These are phyloP conservation scores for Lunasporangiospora selenospora DNA, from an alignment of 192 early-diverging fungal genomes.

Conservation along the genomic window DNA sequence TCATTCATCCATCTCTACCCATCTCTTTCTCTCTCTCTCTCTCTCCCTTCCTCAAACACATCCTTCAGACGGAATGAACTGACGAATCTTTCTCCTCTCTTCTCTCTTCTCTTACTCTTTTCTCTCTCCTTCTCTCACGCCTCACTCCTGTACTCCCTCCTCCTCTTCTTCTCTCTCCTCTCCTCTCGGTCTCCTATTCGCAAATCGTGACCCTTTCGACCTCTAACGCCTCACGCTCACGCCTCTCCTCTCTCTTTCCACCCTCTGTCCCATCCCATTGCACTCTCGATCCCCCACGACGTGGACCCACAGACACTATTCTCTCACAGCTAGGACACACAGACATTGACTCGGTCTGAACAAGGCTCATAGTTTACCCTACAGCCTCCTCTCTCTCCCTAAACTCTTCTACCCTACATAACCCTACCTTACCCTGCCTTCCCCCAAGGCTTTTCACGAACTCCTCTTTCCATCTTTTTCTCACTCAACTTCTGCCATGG, in stretches of 20 bases:
- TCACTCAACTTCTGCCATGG: not conserved
- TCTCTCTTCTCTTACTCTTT: not conserved
- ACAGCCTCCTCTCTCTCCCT: not conserved
- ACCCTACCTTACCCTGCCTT: not conserved
- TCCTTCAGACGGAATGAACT: no score
- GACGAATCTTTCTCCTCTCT: not conserved
- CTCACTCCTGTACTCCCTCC: no score
- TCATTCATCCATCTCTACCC: not conserved
- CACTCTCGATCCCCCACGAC: not conserved
- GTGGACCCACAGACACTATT: no score
- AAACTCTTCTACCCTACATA: not conserved
- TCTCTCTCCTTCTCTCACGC: not conserved
- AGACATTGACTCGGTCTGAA: not conserved
- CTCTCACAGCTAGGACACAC: no score
- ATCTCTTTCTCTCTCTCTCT: not conserved
- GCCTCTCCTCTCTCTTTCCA: not conserved
- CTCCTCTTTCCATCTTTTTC: no score
- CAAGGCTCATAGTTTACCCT: constrained; percentile 1
- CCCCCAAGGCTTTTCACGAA: not conserved
- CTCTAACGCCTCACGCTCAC: not conserved
- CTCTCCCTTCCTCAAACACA: not conserved
- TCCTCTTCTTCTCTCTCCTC: not conserved
- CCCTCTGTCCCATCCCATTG: not conserved
- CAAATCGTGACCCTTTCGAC: not conserved
- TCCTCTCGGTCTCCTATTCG: not conserved